A percentile compares a stretch with the other conserved stretches of the same genome.
phyloP scores from a whole-genome alignment of 2,329 filamentous ascomycete genomes.

The Fusarium sulawesiense region DNA sequence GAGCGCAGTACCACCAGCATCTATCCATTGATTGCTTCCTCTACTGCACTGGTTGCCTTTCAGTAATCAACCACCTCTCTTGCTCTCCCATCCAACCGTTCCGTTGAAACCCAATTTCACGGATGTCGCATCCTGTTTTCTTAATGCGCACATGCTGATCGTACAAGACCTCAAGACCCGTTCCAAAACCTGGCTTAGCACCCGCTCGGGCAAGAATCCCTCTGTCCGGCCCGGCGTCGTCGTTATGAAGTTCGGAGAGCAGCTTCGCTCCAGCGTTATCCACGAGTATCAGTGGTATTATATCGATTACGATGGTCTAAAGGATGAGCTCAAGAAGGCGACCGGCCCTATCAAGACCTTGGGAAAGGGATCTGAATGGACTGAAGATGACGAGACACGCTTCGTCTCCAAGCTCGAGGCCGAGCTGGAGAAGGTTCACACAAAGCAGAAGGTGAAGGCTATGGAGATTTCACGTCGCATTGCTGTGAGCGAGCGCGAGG shows the following conservation, averaged over 20 bases:
- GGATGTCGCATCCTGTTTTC: constrained; percentile 26
- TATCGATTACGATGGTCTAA: constrained; percentile 96
- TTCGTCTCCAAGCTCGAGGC: constrained; percentile 89
- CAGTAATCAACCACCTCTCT: constrained; percentile 1
- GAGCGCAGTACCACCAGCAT: constrained; percentile 10
- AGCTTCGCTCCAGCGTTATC: constrained; percentile 94
- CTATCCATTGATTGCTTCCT: constrained; percentile 10
- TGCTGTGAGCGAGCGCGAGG: constrained; percentile 86
- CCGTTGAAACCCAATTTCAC: constrained; percentile 15
- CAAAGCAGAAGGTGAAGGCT: constrained; percentile 96
- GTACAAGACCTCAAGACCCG: constrained; percentile 61
- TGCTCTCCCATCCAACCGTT: not conserved
- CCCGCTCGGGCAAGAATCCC: constrained; percentile 40
- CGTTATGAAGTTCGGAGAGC: constrained; percentile 91
- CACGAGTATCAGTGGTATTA: constrained; percentile 99
- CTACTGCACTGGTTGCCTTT: constrained; percentile 10
- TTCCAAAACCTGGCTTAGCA: constrained; percentile 56
- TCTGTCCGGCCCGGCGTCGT: constrained; percentile 62
- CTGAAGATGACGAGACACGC: constrained; percentile 87
- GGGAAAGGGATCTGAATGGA: constrained; percentile 73
- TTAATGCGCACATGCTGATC: constrained; percentile 61
- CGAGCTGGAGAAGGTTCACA: constrained; percentile 97
- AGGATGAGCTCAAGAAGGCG: constrained; percentile 83
- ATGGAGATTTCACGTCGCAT: constrained; percentile 95
- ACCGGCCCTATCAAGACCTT: constrained; percentile 62